A percentile compares a stretch with the other conserved stretches of the same genome.
These are phyloP conservation scores for Globisporangium yorkense DNA, from an alignment of 352 stramenopile genomes.

Conservation along the genomic window DNA sequence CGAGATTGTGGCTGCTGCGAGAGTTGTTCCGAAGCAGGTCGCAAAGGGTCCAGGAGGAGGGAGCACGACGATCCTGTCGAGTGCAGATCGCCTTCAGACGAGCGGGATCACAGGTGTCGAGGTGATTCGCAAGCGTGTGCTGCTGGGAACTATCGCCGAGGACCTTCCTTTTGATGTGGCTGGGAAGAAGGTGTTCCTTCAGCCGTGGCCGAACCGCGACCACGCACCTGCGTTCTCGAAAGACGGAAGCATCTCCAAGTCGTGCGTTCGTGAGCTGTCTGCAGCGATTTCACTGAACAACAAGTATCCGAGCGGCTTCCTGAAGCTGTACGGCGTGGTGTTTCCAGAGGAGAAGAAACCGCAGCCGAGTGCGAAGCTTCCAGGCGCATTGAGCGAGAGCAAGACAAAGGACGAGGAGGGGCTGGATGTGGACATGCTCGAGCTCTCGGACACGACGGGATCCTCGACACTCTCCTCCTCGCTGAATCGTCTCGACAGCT, in stretches of 20 bases:
- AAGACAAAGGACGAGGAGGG: not conserved
- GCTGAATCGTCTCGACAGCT: slow-evolving; percentile 20
- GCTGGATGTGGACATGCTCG: slow-evolving; percentile 25
- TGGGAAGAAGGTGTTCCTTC: slow-evolving; percentile 54
- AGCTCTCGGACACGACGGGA: slow-evolving; percentile 13
- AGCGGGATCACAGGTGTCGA: slow-evolving; percentile 41
- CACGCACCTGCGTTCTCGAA: slow-evolving; percentile 42
- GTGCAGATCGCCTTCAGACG: slow-evolving; percentile 27
- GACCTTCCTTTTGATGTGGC: slow-evolving; percentile 38
- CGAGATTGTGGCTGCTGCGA: slow-evolving; percentile 11
- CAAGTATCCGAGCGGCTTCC: slow-evolving; percentile 40
- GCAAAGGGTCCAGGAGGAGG: slow-evolving; percentile 11
- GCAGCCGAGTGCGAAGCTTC: not conserved
- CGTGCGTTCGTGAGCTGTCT: slow-evolving; percentile 52
- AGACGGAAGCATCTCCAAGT: slow-evolving; percentile 38
- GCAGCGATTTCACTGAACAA: slow-evolving; percentile 38
- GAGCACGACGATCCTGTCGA: slow-evolving; percentile 13
- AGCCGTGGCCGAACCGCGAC: slow-evolving; percentile 77
- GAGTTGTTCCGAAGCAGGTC: slow-evolving; percentile 31
- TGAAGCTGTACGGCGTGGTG: slow-evolving; percentile 58
- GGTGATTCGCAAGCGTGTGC: slow-evolving; percentile 66
- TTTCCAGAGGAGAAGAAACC: slow-evolving; percentile 49
- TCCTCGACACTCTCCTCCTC: not conserved
- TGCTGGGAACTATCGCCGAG: slow-evolving; percentile 37
- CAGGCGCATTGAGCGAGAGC: not conserved